These are phyloP conservation scores for Aspergillus puulaauensis DNA, from an alignment of 2,329 filamentous ascomycete species.

Conservation along the genomic window DNA sequence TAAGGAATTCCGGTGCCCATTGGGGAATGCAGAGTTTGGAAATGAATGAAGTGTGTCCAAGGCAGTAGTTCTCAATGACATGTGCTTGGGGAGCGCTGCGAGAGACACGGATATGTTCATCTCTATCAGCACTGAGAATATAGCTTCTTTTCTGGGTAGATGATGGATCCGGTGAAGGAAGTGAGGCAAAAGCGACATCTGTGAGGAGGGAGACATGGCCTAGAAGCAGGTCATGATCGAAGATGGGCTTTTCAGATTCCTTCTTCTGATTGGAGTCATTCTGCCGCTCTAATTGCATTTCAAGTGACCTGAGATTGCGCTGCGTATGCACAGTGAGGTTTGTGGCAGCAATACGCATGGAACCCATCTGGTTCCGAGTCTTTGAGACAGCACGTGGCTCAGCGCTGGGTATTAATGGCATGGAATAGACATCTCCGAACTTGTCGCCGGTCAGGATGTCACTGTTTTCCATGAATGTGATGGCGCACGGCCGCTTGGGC, in stretches of 20 bases:
- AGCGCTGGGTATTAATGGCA: conserved; percentile 64
- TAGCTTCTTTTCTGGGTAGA: conserved; percentile 53
- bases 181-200: conserved; percentile 59
- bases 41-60: conserved; percentile 85
- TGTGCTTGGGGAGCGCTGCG: conserved; percentile 78
- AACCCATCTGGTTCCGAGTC: conserved; percentile 25
- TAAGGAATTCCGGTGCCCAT: conserved; percentile 59
- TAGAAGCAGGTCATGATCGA: conserved; percentile 75
- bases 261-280: conserved; percentile 43
- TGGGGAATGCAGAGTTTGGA: conserved; percentile 69
- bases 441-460: conserved; percentile 87
- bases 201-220: conserved; percentile 97
- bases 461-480: conserved; percentile 67
- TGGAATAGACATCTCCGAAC: conserved; percentile 90
- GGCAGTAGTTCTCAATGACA: conserved; percentile 84
- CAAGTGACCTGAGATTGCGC: conserved; percentile 58
- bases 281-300: conserved; percentile 55
- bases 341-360: conserved; percentile 55
- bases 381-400: conserved; percentile 38
- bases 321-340: conserved; percentile 62
- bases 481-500: conserved; percentile 83
- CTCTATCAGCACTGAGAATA: conserved; percentile 67
- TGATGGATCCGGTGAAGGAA: conserved; percentile 39
- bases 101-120: conserved; percentile 86
- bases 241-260: conserved; percentile 48